A percentile compares a stretch with the other conserved stretches of the same genome.
These are phyloP conservation scores for Vicia villosa DNA, from an alignment of 306 rosid genomes.

Conservation along the genomic window DNA sequence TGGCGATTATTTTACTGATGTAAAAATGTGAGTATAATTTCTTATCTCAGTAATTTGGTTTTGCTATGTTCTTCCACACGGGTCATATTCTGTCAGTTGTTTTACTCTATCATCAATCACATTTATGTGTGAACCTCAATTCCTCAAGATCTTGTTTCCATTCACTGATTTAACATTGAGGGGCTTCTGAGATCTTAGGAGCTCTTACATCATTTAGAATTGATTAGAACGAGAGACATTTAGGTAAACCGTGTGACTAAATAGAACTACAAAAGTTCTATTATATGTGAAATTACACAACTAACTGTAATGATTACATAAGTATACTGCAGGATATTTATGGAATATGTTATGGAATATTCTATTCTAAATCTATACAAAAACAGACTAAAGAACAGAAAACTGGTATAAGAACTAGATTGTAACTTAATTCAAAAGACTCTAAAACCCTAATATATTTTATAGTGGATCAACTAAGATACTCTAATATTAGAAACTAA, in stretches of 20 bases:
- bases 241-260: no score
- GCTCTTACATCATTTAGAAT: background rate
- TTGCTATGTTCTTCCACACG: background rate
- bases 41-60: conserved; percentile 24
- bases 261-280: no score
- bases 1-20: conserved; percentile 91
- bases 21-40: conserved; percentile 74
- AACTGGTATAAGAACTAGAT: background rate
- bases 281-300: no score
- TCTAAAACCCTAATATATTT: background rate
- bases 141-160: background rate
- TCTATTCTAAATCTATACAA: no score
- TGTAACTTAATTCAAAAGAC: background rate
- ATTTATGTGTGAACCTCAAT: background rate
- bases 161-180: background rate
- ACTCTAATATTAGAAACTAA: background rate
- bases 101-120: conserved; percentile 12
- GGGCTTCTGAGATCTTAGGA: background rate
- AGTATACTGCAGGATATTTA: no score
- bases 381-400: background rate
- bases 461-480: background rate
- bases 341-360: no score
- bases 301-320: no score
- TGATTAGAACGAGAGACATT: background rate
- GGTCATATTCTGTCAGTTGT: conserved; percentile 26